phyloP scores from a whole-genome alignment of 345 rosid species.

The Salix dunnii region DNA sequence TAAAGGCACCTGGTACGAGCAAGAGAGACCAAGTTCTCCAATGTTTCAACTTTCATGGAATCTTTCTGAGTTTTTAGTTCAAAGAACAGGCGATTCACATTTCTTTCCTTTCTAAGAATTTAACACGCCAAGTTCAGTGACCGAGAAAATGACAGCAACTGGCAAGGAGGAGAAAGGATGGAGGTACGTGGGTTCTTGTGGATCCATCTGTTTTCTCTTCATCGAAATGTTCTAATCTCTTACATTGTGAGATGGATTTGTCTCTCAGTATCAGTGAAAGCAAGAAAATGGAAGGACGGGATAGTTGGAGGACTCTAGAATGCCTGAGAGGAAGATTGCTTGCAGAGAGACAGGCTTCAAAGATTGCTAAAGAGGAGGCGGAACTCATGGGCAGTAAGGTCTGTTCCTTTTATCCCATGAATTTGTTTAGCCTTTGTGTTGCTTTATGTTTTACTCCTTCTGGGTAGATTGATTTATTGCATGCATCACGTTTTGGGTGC shows the following conservation, averaged over 20 bases:
- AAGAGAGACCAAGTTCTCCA: not conserved
- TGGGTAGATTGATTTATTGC: not conserved
- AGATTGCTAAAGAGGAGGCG: slow-evolving; percentile 65
- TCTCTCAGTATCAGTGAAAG: slow-evolving; percentile 29
- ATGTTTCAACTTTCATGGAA: not conserved
- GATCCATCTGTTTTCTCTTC: not conserved
- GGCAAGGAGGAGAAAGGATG: slow-evolving; percentile 27
- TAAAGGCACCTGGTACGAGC: not conserved
- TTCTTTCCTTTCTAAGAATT: not conserved
- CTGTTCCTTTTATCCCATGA: not conserved
- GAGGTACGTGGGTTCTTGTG: slow-evolving; percentile 28
- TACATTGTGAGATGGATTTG: slow-evolving; percentile 26
- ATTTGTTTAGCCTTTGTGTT: not conserved
- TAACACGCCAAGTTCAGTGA: not conserved
- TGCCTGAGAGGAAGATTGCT: slow-evolving; percentile 81
- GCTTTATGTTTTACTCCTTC: not conserved
- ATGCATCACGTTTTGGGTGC: not conserved
- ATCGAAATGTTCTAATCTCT: not conserved
- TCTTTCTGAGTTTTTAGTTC: not conserved
- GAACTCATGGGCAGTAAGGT: slow-evolving; percentile 59
- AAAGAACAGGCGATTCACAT: not conserved
- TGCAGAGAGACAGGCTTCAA: slow-evolving; percentile 88
- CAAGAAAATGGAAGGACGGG: slow-evolving; percentile 37
- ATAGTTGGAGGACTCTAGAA: slow-evolving; percentile 52
- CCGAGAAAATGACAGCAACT: slow-evolving; percentile 30